Evolutionary conservation across 768 basidiomycete genomes (phyloP), one percentile per base, ranked within the genome.

Genomic region (Mycena polygramma): DNA sequence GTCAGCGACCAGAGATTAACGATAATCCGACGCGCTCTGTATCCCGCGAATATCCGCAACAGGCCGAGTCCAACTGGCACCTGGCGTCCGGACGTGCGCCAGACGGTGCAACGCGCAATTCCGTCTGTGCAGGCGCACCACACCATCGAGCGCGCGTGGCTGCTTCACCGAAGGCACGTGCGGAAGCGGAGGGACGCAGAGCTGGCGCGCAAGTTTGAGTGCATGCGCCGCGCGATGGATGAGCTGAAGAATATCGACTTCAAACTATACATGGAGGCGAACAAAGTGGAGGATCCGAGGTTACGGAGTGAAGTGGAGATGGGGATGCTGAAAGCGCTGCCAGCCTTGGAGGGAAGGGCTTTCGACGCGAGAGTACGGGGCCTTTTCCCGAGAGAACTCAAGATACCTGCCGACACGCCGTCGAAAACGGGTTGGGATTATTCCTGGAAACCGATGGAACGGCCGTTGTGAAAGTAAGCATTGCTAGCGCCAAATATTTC

Each of bases 121-220:
- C 94, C 95, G 15, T 94, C 94, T 4, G 88, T 86, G 7, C 95
- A 97, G 79, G 95, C 94, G 0, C 95, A 98, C 82, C 89, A 95
- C 71, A 98, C 95, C 2, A 96, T 98, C 62, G 92, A 95, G 73
- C 90, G 96, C 39, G 96, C 96, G 5, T 98, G 94, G 93, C 83
- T 91, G 60, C 86, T 98, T 14, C 90, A 95, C 81, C 86, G 89
- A 73, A 88, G 96, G 37, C 91, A 94, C 76, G 69, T 91, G 46
- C 89, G 96, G 49, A 89, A 92, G 76, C 83, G 86, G 70, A 86
- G 93, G 53, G 87, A 91, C 36, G 89, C 84, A 43, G 93, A 95
- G 76, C 78, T 94, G 70, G 82, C 84, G 66, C 87, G 91, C 80
- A 97, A 97, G 80, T 96, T 91, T 76, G 86, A 90, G 64, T 87